phyloP scores from a whole-genome alignment of 352 stramenopile genomes.

The Phytophthora parvispora region DNA sequence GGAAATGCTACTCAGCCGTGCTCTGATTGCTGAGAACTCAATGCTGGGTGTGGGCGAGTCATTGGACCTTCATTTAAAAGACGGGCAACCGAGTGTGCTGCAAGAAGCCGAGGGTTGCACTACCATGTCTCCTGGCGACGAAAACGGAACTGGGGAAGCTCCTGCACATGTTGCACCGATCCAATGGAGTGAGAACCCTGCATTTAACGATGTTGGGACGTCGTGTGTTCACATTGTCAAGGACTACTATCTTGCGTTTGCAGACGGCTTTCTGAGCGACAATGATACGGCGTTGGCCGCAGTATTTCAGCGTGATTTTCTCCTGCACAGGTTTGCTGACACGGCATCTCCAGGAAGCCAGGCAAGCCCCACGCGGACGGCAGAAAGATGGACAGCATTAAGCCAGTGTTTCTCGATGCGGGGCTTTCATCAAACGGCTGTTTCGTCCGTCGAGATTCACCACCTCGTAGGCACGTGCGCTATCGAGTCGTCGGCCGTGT shows the following conservation, averaged over 20 bases:
- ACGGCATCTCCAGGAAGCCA: not conserved
- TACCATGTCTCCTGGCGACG: no score
- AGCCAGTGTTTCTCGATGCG: not conserved
- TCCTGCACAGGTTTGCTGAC: not conserved
- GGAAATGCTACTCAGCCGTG: not conserved
- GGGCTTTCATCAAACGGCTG: not conserved
- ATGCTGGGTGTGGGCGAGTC: not conserved
- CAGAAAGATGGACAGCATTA: not conserved
- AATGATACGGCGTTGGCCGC: not conserved
- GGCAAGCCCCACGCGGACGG: not conserved
- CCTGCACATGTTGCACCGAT: no score
- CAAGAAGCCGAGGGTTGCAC: no score
- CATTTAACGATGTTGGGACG: not conserved
- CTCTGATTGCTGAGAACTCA: not conserved
- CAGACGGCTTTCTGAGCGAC: not conserved
- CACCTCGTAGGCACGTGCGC: not conserved
- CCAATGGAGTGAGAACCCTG: no score
- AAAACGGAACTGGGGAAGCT: no score
- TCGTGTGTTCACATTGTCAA: not conserved
- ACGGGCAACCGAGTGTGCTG: no score
- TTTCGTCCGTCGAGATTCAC: not conserved
- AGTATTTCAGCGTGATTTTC: not conserved
- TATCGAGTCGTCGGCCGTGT: not conserved
- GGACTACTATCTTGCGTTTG: constrained; percentile 1
- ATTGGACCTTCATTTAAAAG: no score